Conservation (phyloP, 768 basidiomycete genomes). For the Grammothele lineata region DNA sequence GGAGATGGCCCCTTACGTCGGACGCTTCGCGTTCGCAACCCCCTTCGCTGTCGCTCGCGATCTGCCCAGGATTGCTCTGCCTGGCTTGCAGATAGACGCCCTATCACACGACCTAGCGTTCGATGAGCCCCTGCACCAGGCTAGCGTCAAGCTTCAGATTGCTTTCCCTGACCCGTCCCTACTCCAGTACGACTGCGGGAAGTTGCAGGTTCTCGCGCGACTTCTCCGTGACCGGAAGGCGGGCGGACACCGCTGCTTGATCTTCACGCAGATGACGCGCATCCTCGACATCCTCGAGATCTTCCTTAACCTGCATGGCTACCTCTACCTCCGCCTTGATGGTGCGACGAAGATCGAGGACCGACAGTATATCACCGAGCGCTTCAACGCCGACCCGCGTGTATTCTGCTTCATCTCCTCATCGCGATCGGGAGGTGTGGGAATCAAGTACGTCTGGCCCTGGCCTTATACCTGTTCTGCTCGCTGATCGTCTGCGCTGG, state of each 20-base stretch:
- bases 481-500: not conserved
- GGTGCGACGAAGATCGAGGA: slow-evolving; percentile 96
- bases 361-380: slow-evolving; percentile 86
- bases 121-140: slow-evolving; percentile 64
- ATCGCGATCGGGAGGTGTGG: slow-evolving; percentile 78
- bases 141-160: slow-evolving; percentile 82
- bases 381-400: slow-evolving; percentile 73
- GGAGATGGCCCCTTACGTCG: slow-evolving; percentile 48
- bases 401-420: slow-evolving; percentile 89
- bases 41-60: slow-evolving; percentile 75
- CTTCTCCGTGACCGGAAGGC: slow-evolving; percentile 81
- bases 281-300: slow-evolving; percentile 93
- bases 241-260: slow-evolving; percentile 84
- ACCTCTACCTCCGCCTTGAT: slow-evolving; percentile 91
- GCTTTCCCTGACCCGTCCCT: slow-evolving; percentile 89
- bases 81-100: slow-evolving; percentile 31
- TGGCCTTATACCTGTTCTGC: not conserved
- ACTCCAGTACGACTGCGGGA: slow-evolving; percentile 94
- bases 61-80: slow-evolving; percentile 58
- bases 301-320: slow-evolving; percentile 89
- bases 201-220: slow-evolving; percentile 78
- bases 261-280: slow-evolving; percentile 97
- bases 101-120: slow-evolving; percentile 37
- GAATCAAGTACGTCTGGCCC: slow-evolving; percentile 75
- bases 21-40: slow-evolving; percentile 77